These are phyloP conservation scores for Alternaria solani DNA, from an alignment of 2,329 filamentous ascomycete genomes.

Conservation along the genomic window DNA sequence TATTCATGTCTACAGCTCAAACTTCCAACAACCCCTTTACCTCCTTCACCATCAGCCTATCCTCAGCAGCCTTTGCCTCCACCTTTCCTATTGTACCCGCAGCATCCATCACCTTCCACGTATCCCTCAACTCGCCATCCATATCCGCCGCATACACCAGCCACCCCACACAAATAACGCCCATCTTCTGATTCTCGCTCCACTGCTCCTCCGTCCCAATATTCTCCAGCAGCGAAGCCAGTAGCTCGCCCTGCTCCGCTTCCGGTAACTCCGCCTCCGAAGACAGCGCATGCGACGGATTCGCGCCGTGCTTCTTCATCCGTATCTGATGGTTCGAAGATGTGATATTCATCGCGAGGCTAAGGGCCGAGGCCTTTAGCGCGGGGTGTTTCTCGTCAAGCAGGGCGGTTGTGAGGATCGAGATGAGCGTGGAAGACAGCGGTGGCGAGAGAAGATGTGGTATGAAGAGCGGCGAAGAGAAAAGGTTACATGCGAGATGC, in stretches of 20 bases:
- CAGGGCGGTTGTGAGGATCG: conserved; percentile 78
- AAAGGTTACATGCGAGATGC: conserved; percentile 86
- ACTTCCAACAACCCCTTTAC: conserved; percentile 43
- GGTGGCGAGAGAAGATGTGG: conserved; percentile 64
- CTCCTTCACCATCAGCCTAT: conserved; percentile 46
- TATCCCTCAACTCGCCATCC: conserved; percentile 78
- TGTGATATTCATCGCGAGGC: conserved; percentile 83
- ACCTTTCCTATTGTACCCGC: conserved; percentile 63
- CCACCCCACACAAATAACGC: conserved; percentile 78
- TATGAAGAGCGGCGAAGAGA: conserved; percentile 75
- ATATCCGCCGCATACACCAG: conserved; percentile 74
- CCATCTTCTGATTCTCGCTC: conserved; percentile 76
- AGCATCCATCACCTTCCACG: conserved; percentile 81
- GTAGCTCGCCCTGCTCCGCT: conserved; percentile 79
- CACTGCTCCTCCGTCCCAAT: conserved; percentile 61
- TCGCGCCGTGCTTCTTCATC: conserved; percentile 58
- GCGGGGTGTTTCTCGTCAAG: conserved; percentile 78
- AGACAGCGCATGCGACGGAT: conserved; percentile 20
- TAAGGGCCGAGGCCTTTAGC: conserved; percentile 81
- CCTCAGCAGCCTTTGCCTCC: conserved; percentile 35
- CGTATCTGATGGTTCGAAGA: conserved; percentile 73
- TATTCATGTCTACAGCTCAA: conserved; percentile 10
- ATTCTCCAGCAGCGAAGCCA: conserved; percentile 81
- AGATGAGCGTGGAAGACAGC: conserved; percentile 65
- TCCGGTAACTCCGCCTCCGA: conserved; percentile 63